phyloP scores from a whole-genome alignment of 73 alveolate species.

The Paramecium tetraurelia region DNA sequence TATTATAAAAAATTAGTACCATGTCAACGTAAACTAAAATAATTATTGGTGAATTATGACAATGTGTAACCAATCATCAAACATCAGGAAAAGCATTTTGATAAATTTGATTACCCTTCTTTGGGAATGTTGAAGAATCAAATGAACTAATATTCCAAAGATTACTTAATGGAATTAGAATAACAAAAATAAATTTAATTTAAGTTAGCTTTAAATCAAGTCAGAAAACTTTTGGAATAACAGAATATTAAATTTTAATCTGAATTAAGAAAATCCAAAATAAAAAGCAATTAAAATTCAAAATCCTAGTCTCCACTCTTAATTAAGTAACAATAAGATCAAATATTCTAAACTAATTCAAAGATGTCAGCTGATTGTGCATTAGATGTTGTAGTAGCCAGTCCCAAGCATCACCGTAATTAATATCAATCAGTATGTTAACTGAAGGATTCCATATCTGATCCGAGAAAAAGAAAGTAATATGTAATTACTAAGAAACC shows the following conservation, averaged over 20 bases:
- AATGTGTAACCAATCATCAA: background rate
- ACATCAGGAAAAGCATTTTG: background rate
- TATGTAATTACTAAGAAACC: background rate
- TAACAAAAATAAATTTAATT: background rate
- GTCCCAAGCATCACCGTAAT: background rate
- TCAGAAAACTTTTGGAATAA: background rate
- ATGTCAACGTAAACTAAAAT: background rate
- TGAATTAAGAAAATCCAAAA: background rate
- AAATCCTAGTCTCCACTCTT: background rate
- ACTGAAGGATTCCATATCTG: background rate
- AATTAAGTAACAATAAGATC: background rate
- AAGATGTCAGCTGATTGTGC: background rate
- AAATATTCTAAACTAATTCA: background rate
- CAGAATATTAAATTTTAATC: background rate
- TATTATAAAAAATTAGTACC: background rate
- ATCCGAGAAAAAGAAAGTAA: background rate
- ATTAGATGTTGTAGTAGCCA: conserved; percentile 29
- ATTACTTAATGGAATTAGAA: background rate
- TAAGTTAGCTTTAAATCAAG: background rate
- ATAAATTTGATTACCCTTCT: background rate
- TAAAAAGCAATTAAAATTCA: background rate
- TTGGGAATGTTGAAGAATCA: background rate
- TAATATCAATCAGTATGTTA: background rate
- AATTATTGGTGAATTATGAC: background rate
- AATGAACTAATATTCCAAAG: background rate